Conservation (phyloP, 2,329 filamentous ascomycete genomes). For the Microdochium paspali region DNA sequence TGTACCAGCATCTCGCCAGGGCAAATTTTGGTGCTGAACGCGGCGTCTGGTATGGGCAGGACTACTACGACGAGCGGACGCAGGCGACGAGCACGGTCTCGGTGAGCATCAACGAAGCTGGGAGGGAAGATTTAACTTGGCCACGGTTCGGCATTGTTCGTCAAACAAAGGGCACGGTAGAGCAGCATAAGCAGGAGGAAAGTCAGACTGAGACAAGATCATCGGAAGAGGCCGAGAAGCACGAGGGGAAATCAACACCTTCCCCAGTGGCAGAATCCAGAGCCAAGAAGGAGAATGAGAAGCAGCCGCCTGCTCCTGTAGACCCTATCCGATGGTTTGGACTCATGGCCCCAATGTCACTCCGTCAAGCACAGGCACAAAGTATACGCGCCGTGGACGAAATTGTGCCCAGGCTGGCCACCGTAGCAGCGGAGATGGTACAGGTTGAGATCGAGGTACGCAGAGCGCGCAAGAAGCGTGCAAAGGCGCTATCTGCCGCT, state of each 20-base stretch:
- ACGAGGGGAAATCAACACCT: too few species aligned
- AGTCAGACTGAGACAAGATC: conserved; percentile 2
- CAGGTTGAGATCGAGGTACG: conserved; percentile 61
- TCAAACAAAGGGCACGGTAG: too few species aligned
- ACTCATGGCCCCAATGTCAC: conserved; percentile 38
- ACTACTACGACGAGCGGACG: conserved; percentile 68
- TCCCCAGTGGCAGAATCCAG: too few species aligned
- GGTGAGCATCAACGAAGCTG: conserved; percentile 8
- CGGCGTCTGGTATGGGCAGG: conserved; percentile 52
- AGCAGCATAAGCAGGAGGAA: conserved; percentile 1
- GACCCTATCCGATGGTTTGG: conserved; percentile 55
- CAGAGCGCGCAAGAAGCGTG: conserved; percentile 45
- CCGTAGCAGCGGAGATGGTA: conserved; percentile 50
- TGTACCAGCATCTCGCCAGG: conserved; percentile 56
- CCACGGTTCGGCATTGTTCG: not conserved
- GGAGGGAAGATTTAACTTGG: conserved; percentile 4
- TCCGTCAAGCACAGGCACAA: conserved; percentile 48
- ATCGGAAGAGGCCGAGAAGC: too few species aligned
- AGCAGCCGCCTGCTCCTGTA: conserved; percentile 10
- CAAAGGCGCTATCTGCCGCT: conserved; percentile 31
- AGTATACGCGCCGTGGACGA: conserved; percentile 47
- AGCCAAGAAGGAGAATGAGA: conserved; percentile 10
- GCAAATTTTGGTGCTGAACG: conserved; percentile 64
- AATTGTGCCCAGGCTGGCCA: conserved; percentile 46
- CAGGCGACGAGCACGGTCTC: conserved; percentile 43